A percentile compares a stretch with the other conserved stretches of the same genome.
Conservation (phyloP, 768 basidiomycete species). For the Trametes maxima region DNA sequence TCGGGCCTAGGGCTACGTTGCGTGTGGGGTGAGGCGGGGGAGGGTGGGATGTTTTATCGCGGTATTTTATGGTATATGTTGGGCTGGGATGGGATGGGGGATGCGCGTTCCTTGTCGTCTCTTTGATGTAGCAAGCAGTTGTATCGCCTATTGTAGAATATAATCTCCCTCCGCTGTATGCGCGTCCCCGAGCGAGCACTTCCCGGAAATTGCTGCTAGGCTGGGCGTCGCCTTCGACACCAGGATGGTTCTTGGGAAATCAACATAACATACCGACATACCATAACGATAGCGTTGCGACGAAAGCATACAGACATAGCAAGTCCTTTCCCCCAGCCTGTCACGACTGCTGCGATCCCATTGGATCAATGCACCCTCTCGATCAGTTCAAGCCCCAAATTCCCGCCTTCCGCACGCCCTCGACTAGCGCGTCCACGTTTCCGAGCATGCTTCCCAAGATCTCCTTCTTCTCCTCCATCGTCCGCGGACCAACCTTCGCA, state of each 20-base stretch:
- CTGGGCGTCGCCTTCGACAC: not conserved
- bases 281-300: constrained; percentile 13
- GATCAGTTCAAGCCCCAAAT: constrained; percentile 74
- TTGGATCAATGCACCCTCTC: not conserved
- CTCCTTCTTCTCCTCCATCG: constrained; percentile 83
- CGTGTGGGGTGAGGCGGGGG: not conserved
- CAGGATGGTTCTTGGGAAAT: not conserved
- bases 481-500: constrained; percentile 32
- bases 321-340: not conserved
- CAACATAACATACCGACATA: not conserved
- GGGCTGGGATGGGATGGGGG: not conserved
- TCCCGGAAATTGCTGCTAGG: not conserved
- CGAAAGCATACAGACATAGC: constrained; percentile 6
- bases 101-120: not conserved
- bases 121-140: constrained; percentile 7
- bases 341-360: not conserved
- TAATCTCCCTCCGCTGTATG: not conserved
- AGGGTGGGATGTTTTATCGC: not conserved
- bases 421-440: constrained; percentile 89
- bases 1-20: not conserved
- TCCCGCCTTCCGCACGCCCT: constrained; percentile 82
- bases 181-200: not conserved
- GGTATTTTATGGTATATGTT: not conserved
- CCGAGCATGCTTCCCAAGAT: constrained; percentile 81
- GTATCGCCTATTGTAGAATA: constrained; percentile 15